Evolutionary conservation across 805 yeast genomes (phyloP), one percentile per base, ranked within the genome.

Genomic region (Candida stauntonica): DNA sequence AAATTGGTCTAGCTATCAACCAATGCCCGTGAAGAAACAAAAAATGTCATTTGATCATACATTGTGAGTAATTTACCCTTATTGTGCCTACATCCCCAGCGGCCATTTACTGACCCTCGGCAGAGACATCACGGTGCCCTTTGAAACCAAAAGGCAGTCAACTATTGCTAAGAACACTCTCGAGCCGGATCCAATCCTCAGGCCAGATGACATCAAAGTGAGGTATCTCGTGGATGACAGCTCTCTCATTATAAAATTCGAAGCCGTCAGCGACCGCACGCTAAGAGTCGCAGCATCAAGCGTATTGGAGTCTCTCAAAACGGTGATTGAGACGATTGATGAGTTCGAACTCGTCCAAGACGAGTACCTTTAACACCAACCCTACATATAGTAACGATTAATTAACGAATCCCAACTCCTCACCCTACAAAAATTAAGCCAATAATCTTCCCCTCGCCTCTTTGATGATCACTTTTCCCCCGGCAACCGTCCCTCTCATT

Each of bases 241-340:
- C 15, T 45, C 44, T 0, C 63, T 86, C 29, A 42, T 57, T 2
- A 72, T 79, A 20, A 45, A 51, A 1, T 84, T 86, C 48, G 57
- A 64, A 7, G 86, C 87, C 2, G 67, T 68, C 0, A 79, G 85
- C 35, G 94, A 84, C 47, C 66, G 96, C 31, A 79, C 79, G 6
- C 71, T 88, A 36, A 67, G 97, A 45, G 95, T 87, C 5, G 94
- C 94, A 7, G 86, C 84, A 15, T 86, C 87, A 60, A 82, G 81
- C 47, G 73, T 84, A 14, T 66, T 89, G 39, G 96, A 87, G 54
- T 81, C 80, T 45, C 58, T 86, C 39, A 81, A 81, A 52, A 79
- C 93, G 1, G 73, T 84, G 3, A 65, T 87, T 2, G 96, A 88
- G 63, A 81, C 94, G 39, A 65, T 87, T 48, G 94, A 86, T 41